Base-by-base conservation (phyloP, 208 protist genomes). In the Leishmania lainsoni region DNA sequence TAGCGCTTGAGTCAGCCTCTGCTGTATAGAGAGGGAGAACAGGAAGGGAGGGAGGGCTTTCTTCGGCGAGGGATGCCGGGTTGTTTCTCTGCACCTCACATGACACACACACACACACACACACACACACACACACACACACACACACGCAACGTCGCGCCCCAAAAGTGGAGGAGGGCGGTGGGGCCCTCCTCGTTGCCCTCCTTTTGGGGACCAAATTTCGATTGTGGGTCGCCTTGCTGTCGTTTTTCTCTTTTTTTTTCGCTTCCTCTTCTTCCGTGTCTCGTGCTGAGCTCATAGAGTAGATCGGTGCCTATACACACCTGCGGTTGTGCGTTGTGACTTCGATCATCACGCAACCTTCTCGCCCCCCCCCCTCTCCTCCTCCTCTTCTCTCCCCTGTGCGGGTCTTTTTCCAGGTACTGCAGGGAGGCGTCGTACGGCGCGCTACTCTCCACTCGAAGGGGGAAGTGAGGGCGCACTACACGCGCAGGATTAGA, bases 221-320 rank as follows among this genome's bases (percentile, higher is more conserved):
- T 71, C 29, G 29, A 70, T 70, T 35, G n/a, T 70, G 5, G 29
- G 65, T 70, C 42, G 42, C 42, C 42, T 45, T 4, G 42, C 42
- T 45, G 42, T 45, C 42, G 42, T 26, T 63, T 59, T 88, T 80
- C 61, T 45, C 74, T 16, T 81, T 80, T 71, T 59, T 81, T 81
- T 74, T 48, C 17, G 52, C 51, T 66, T 63, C 49, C 78, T 29
- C 66, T 1, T 22, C 8, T 49, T n/a, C 1, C n/a, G 0, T 9
- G 2, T 10, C 20, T 51, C 39, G 29, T n/a, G 9, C 66, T 72
- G 39, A 39, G 16, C 66, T 45, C 66, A 45, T 45, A 72, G 42
- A 49, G 66, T 22, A 42, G 39, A 42, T 49, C 22, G 42, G n/a
- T 49, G 16, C 39, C 42, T 3, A 45, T 16, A 14, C 66, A 29